Conservation (phyloP, 148 eudicot genomes). For the Fallopia convolvulus region DNA sequence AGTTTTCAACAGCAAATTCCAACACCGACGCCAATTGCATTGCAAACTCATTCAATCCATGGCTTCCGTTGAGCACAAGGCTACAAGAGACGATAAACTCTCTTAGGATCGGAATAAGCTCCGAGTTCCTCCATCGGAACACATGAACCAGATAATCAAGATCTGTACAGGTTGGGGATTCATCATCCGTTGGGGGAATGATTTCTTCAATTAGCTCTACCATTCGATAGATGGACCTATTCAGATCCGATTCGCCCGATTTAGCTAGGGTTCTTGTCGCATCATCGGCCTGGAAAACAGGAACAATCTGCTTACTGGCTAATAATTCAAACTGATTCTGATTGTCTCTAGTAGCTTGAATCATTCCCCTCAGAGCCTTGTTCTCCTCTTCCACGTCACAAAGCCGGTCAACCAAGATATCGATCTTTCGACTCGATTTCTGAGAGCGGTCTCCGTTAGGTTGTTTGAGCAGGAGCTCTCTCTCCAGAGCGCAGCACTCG, state of each 20-base stretch:
- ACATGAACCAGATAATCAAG: background rate
- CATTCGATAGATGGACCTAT: background rate
- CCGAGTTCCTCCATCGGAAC: slow-evolving; percentile 12
- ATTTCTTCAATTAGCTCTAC: background rate
- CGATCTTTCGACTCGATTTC: slow-evolving; percentile 19
- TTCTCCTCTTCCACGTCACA: slow-evolving; percentile 43
- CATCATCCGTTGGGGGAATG: background rate
- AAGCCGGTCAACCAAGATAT: slow-evolving; percentile 36
- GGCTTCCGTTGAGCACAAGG: slow-evolving; percentile 16
- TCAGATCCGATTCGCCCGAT: background rate
- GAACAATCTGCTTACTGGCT: slow-evolving; percentile 33
- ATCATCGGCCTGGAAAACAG: slow-evolving; percentile 14
- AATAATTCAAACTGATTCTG: slow-evolving; percentile 13
- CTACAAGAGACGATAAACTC: slow-evolving; percentile 19
- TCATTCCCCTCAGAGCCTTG: slow-evolving; percentile 35
- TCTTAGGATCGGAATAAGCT: slow-evolving; percentile 13
- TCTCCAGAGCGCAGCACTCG: slow-evolving; percentile 65
- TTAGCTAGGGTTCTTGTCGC: background rate
- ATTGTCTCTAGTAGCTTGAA: slow-evolving; percentile 39
- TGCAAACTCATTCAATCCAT: slow-evolving; percentile 17
- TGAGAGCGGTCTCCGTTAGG: background rate
- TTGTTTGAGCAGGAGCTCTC: slow-evolving; percentile 35
- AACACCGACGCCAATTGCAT: slow-evolving; percentile 13
- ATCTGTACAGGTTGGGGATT: background rate
- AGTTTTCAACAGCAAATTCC: slow-evolving; percentile 22